Percentiles rank a stretch among this genome's conserved stretches.
These are phyloP conservation scores for Starmerella potacharoeniae DNA, from an alignment of 805 yeast species.

Conservation along the genomic window DNA sequence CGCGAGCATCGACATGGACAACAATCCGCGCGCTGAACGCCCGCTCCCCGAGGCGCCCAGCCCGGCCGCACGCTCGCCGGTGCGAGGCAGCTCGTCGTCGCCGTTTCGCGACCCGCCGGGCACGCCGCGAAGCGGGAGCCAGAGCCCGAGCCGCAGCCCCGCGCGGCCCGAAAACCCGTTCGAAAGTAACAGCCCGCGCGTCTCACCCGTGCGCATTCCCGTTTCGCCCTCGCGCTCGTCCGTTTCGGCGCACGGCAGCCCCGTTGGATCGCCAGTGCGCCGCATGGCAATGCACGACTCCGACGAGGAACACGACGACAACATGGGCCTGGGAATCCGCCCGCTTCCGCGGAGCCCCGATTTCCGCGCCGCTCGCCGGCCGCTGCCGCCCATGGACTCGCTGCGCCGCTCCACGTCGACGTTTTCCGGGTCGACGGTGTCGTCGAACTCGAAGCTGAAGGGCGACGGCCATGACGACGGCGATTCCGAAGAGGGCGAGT, in stretches of 20 bases:
- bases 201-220: constrained; percentile 20
- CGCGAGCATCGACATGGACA: background rate
- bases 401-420: constrained; percentile 14
- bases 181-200: constrained; percentile 14
- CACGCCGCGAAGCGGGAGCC: constrained; percentile 1
- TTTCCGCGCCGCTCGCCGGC: constrained; percentile 5
- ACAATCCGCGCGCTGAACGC: background rate
- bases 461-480: constrained; percentile 1
- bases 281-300: constrained; percentile 10
- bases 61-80: constrained; percentile 16
- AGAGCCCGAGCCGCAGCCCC: constrained; percentile 13
- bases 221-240: constrained; percentile 4
- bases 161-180: constrained; percentile 19
- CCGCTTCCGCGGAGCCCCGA: constrained; percentile 8
- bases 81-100: constrained; percentile 4
- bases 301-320: constrained; percentile 3
- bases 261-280: constrained; percentile 19
- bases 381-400: constrained; percentile 10
- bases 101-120: constrained; percentile 4
- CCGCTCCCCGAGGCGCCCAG: constrained; percentile 18
- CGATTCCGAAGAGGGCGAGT: constrained; percentile 9
- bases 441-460: constrained; percentile 3
- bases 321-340: background rate
- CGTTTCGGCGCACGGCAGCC: constrained; percentile 18
- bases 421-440: constrained; percentile 12